These are phyloP conservation scores for Emiliania huxleyi DNA, from an alignment of 78 protist genomes.

Conservation along the genomic window DNA sequence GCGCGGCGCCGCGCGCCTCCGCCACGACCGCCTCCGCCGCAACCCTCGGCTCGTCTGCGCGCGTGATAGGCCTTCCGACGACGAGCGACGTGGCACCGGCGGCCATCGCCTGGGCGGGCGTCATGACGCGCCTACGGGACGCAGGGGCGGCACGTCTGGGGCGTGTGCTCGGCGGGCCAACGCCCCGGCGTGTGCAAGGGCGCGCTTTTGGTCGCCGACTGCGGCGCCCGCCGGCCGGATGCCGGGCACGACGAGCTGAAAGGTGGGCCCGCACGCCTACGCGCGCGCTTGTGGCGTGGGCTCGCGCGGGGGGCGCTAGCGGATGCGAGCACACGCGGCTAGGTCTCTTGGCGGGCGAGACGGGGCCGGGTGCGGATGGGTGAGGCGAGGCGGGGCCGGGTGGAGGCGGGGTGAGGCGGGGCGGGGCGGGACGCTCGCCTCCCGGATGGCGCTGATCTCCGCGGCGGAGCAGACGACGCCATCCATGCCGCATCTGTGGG, in stretches of 20 bases:
- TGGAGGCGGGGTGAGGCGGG: too few species aligned
- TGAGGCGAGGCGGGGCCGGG: too few species aligned
- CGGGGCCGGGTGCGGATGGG: too few species aligned
- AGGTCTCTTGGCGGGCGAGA: too few species aligned
- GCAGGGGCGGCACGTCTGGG: not conserved
- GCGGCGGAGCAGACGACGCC: constrained; percentile 19
- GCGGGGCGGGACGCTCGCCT: too few species aligned
- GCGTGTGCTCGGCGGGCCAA: not conserved
- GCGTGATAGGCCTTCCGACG: constrained; percentile 10
- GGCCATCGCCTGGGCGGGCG: not conserved
- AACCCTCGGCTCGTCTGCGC: not conserved
- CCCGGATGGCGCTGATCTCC: not conserved
- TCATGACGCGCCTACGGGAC: not conserved
- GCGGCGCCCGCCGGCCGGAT: constrained; percentile 12
- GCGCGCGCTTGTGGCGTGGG: too few species aligned
- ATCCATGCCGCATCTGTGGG: constrained; percentile 12
- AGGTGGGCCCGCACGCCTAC: not conserved
- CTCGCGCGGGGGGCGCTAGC: too few species aligned
- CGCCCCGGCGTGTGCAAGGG: not conserved
- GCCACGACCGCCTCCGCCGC: not conserved
- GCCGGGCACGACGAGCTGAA: not conserved
- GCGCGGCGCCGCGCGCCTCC: too few species aligned
- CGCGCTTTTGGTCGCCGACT: not conserved
- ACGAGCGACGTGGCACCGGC: not conserved
- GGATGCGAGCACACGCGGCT: too few species aligned